Percentiles rank a stretch among this genome's conserved stretches.
Evolutionary conservation across 192 early-diverging fungal species (phyloP).

Genomic region (Neocallimastix lanati): DNA sequence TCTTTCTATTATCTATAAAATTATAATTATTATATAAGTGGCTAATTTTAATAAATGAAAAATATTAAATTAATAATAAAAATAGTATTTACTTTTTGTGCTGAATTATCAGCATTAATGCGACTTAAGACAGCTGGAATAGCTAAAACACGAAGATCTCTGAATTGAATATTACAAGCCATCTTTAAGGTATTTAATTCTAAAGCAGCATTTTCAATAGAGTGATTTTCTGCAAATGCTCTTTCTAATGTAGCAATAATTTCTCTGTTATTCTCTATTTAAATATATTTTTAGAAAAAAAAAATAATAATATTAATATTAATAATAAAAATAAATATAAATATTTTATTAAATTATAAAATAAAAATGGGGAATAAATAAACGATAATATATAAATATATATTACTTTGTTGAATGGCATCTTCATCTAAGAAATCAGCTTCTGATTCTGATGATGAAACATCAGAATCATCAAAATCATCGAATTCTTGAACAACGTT

Average conservation of each 20-base stretch:
- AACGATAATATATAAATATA: too few species aligned
- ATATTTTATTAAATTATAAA: too few species aligned
- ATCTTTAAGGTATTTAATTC: slow-evolving; percentile 79
- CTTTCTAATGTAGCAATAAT: slow-evolving; percentile 55
- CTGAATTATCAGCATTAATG: slow-evolving; percentile 29
- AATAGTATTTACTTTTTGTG: not conserved
- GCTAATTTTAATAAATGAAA: slow-evolving; percentile 12
- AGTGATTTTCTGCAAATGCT: slow-evolving; percentile 58
- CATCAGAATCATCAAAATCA: slow-evolving; percentile 20
- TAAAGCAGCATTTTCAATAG: slow-evolving; percentile 49
- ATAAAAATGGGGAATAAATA: too few species aligned
- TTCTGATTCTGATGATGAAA: slow-evolving; percentile 18
- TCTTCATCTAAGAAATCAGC: slow-evolving; percentile 21
- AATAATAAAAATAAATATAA: too few species aligned
- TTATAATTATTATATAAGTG: slow-evolving; percentile 1
- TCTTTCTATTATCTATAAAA: slow-evolving; percentile 19
- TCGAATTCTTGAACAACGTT: not conserved
- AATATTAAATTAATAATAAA: slow-evolving; percentile 4
- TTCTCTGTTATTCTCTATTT: slow-evolving; percentile 38
- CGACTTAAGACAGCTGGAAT: slow-evolving; percentile 46
- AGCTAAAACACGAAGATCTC: slow-evolving; percentile 57
- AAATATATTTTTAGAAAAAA: slow-evolving; percentile 2
- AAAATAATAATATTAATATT: too few species aligned
- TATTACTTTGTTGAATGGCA: slow-evolving; percentile 1
- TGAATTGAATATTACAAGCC: slow-evolving; percentile 61